Base-by-base conservation (phyloP, 768 basidiomycete genomes). In the Auriscalpium vulgare region DNA sequence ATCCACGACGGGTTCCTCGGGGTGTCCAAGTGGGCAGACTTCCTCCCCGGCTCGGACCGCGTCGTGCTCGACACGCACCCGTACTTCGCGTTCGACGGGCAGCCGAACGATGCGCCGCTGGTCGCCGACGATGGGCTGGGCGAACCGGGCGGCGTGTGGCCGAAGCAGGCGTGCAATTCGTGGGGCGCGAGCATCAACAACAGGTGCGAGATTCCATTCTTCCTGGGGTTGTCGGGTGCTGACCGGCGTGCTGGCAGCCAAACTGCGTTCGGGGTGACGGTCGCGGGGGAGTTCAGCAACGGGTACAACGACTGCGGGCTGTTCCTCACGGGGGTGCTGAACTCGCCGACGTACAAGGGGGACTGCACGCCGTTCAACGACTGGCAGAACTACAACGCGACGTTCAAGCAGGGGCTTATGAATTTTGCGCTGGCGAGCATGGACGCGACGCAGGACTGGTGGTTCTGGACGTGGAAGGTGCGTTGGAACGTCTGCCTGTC, bases 391-490 rank as follows among this genome's bases (percentile, higher is more conserved):
- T 88, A 80, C 80, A 74, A 74, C 55, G 68, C 70, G 50, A 70
- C 75, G 16, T 73, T 73, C 64, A 85, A 81, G 69, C 68, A 69
- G 8, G 82, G 82, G 11, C 64, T 86, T 21, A 71, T 69, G 68
- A 67, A 74, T 60, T 80, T 83, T 60, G 73, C 76, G 7, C 67
- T 78, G 62, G 76, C 80, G 19, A 75, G 76, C 56, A 87, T 87
- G 85, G 85, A 87, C 57, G 80, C 83, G 2, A 71, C 84, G 58
- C 75, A 79, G 60, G 77, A 87, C 57, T 87, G 77, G 74, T 88
- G 84, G 71, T 88, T 79, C 75, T 89, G 87, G 87, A 87, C 84
- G 8, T 88, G 87, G 88, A 87, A 85, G 77, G 78, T 78, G 46
- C 37, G 63, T 59, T 10, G 19, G 17, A n/a, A 10, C 17, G 9